A percentile compares a stretch with the other conserved stretches of the same genome.
These are phyloP conservation scores for Castanospermum australe DNA, from an alignment of 306 rosid species.

Conservation along the genomic window DNA sequence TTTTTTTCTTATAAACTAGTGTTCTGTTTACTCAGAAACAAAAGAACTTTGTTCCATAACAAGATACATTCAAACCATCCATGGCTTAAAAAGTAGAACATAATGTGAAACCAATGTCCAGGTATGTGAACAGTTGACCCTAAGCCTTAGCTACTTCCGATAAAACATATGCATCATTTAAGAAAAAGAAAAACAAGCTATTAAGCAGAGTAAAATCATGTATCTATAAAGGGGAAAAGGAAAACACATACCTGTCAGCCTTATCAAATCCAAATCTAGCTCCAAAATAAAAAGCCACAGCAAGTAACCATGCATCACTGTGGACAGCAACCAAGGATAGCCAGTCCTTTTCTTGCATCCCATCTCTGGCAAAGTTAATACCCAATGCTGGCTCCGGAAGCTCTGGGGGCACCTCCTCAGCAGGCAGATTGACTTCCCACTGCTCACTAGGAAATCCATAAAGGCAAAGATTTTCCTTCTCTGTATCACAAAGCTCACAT, in stretches of 20 bases:
- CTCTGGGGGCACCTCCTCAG: conserved; percentile 57
- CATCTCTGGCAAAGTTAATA: conserved; percentile 60
- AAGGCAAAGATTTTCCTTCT: conserved; percentile 61
- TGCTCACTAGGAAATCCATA: conserved; percentile 59
- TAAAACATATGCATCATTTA: neutral
- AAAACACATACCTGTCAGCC: conserved; percentile 46
- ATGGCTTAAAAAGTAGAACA: neutral
- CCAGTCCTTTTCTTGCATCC: conserved; percentile 56
- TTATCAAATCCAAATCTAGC: conserved; percentile 49
- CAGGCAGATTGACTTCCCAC: conserved; percentile 61
- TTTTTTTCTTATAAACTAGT: neutral
- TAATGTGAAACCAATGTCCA: neutral
- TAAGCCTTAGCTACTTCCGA: neutral
- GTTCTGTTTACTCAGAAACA: neutral
- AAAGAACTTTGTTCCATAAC: neutral
- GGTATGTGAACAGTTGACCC: neutral
- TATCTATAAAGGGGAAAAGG: neutral
- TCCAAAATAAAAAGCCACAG: conserved; percentile 54
- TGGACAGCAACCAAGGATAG: conserved; percentile 54
- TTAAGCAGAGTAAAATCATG: neutral
- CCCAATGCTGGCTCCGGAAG: conserved; percentile 62
- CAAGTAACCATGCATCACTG: conserved; percentile 51
- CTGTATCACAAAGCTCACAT: conserved; percentile 35
- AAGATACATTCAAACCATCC: neutral
- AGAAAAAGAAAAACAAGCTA: neutral